Evolutionary conservation across 257 asterid genomes (phyloP).

Genomic region (Scutellaria baicalensis): DNA sequence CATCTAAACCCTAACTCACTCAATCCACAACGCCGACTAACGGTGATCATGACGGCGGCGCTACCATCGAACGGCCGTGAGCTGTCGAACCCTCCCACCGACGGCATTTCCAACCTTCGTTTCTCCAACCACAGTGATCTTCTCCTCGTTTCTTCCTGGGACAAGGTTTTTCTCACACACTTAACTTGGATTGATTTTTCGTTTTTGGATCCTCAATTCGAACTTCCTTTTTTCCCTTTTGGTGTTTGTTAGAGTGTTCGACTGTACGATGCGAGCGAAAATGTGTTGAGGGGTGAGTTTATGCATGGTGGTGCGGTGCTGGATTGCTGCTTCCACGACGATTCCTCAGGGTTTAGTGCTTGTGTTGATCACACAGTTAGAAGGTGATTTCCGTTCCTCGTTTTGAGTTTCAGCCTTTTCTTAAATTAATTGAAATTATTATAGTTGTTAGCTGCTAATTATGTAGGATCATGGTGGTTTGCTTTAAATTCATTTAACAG

Average conservation of each 20-base stretch:
- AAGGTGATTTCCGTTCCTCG: conserved; percentile 33
- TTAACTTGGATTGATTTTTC: not conserved
- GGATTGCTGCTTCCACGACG: conserved; percentile 92
- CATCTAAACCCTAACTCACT: not conserved
- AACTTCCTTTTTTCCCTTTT: not conserved
- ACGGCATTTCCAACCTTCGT: conserved; percentile 75
- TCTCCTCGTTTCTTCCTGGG: conserved; percentile 90
- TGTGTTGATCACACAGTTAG: conserved; percentile 71
- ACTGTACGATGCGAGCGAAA: conserved; percentile 87
- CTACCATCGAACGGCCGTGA: conserved; percentile 43
- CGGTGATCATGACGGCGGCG: conserved; percentile 47
- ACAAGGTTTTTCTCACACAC: conserved; percentile 35
- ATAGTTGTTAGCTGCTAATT: no score
- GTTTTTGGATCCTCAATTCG: not conserved
- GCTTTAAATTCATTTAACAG: not conserved
- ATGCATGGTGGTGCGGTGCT: conserved; percentile 80
- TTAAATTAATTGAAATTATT: not conserved
- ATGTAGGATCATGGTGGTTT: not conserved
- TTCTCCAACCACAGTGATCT: conserved; percentile 81
- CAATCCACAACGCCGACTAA: not conserved
- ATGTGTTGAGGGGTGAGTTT: conserved; percentile 73
- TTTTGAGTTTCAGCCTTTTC: not conserved
- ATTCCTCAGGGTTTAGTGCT: conserved; percentile 87
- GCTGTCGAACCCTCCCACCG: conserved; percentile 56
- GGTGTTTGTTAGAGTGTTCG: conserved; percentile 46